These are phyloP conservation scores for Lentinus tigrinus DNA, from an alignment of 768 basidiomycete genomes.

Conservation along the genomic window DNA sequence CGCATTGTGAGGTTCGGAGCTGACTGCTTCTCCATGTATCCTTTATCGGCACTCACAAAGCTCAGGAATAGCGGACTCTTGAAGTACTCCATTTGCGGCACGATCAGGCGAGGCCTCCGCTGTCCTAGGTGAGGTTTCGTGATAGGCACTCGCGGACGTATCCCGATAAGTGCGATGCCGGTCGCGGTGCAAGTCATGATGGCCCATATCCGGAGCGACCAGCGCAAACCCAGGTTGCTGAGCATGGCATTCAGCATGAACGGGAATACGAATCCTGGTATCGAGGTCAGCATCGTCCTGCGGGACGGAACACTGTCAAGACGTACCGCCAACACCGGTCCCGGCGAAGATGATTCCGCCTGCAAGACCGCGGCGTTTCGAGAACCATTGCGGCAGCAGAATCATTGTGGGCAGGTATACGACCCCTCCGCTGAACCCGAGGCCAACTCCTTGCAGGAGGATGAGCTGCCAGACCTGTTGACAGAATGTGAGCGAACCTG, in stretches of 20 bases:
- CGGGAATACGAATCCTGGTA: slow-evolving; percentile 23
- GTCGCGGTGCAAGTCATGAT: slow-evolving; percentile 14
- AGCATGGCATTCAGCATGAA: slow-evolving; percentile 22
- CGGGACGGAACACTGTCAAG: background rate
- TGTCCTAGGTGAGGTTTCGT: slow-evolving; percentile 15
- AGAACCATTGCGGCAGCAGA: slow-evolving; percentile 25
- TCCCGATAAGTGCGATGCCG: slow-evolving; percentile 16
- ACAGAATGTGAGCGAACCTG: background rate
- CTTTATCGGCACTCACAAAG: slow-evolving; percentile 15
- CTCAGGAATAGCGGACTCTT: slow-evolving; percentile 19
- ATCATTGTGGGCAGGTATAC: slow-evolving; percentile 16
- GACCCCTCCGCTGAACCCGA: slow-evolving; percentile 20
- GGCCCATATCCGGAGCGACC: slow-evolving; percentile 24
- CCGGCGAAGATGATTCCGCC: slow-evolving; percentile 25
- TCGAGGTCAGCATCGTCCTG: too few relatives aligned
- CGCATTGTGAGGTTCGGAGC: background rate
- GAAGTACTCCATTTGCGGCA: slow-evolving; percentile 20
- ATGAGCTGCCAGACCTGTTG: slow-evolving; percentile 24
- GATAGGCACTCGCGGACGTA: slow-evolving; percentile 23
- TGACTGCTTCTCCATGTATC: too few relatives aligned
- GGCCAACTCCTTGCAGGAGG: slow-evolving; percentile 22
- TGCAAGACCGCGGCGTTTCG: slow-evolving; percentile 21
- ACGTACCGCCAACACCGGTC: slow-evolving; percentile 21
- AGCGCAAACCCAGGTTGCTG: slow-evolving; percentile 16
- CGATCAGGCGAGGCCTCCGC: slow-evolving; percentile 13